Conservation (phyloP, 331 rosid genomes). For the Quercus phellos region DNA sequence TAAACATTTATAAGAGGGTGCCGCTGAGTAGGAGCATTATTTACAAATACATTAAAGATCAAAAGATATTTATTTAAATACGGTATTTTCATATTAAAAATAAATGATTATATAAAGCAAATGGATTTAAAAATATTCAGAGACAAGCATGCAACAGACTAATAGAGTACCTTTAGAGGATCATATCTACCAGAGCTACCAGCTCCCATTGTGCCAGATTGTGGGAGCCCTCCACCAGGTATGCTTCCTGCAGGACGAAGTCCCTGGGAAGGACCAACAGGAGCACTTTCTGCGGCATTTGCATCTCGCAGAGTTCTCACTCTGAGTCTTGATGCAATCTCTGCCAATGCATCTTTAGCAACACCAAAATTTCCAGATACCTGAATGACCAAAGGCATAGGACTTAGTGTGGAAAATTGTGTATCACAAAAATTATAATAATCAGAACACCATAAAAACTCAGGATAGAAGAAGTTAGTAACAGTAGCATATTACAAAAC, state of each 20-base stretch:
- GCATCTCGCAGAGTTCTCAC: constrained; percentile 32
- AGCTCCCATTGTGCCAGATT: constrained; percentile 18
- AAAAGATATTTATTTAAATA: not conserved
- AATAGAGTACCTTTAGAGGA: constrained; percentile 20
- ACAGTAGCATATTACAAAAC: not conserved
- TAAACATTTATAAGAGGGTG: not conserved
- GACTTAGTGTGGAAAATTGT: not conserved
- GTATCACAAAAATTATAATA: not conserved
- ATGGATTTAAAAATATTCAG: not conserved
- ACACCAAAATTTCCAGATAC: constrained; percentile 27
- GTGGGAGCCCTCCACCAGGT: constrained; percentile 17
- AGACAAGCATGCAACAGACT: not conserved
- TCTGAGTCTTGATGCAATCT: constrained; percentile 39
- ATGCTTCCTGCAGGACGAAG: constrained; percentile 18
- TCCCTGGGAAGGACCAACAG: constrained; percentile 10
- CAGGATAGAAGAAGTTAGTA: not conserved
- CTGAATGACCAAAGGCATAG: constrained; percentile 16
- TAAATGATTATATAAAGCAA: not conserved
- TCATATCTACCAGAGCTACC: constrained; percentile 25
- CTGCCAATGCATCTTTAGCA: constrained; percentile 32
- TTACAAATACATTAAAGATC: not conserved
- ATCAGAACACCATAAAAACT: not conserved
- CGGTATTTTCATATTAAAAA: not conserved
- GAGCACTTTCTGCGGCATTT: constrained; percentile 24
- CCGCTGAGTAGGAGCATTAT: not conserved